Conservation (phyloP, 2,329 filamentous ascomycete species). For the Pestalotiopsis sp. region DNA sequence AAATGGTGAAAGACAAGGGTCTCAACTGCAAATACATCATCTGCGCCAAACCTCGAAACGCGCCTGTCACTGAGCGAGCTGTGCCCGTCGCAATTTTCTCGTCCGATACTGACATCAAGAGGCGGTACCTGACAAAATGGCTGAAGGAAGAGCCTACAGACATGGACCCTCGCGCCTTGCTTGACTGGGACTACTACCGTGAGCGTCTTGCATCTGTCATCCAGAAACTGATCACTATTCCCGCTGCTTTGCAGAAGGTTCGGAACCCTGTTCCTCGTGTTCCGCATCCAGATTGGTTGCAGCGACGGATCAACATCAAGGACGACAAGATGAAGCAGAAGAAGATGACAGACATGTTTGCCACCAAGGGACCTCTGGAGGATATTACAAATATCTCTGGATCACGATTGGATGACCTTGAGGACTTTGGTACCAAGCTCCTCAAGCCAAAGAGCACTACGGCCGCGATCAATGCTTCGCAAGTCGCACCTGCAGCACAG, state of each 20-base stretch:
- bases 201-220: slow-evolving; percentile 96
- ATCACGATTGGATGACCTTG: slow-evolving; percentile 67
- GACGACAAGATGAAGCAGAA: slow-evolving; percentile 98
- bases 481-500: slow-evolving; percentile 55
- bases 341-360: slow-evolving; percentile 94
- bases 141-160: slow-evolving; percentile 88
- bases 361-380: slow-evolving; percentile 66
- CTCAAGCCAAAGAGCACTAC: slow-evolving; percentile 65
- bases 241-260: slow-evolving; percentile 92
- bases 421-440: slow-evolving; percentile 76
- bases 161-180: slow-evolving; percentile 84
- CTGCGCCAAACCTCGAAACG: slow-evolving; percentile 80
- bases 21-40: slow-evolving; percentile 99
- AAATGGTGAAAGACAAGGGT: slow-evolving; percentile 99
- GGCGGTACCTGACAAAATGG: slow-evolving; percentile 92
- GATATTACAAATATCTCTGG: slow-evolving; percentile 71
- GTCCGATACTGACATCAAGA: slow-evolving; percentile 84
- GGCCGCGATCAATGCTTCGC: slow-evolving; percentile 55
- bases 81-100: slow-evolving; percentile 97
- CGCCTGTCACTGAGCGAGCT: slow-evolving; percentile 92
- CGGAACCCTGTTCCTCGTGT: slow-evolving; percentile 93
- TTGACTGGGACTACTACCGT: slow-evolving; percentile 97
- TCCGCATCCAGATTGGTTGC: slow-evolving; percentile 94
- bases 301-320: slow-evolving; percentile 89
- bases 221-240: slow-evolving; percentile 98